Evolutionary conservation across 23 red algal genomes (phyloP).

Genomic region (Gracilariopsis chorda): DNA sequence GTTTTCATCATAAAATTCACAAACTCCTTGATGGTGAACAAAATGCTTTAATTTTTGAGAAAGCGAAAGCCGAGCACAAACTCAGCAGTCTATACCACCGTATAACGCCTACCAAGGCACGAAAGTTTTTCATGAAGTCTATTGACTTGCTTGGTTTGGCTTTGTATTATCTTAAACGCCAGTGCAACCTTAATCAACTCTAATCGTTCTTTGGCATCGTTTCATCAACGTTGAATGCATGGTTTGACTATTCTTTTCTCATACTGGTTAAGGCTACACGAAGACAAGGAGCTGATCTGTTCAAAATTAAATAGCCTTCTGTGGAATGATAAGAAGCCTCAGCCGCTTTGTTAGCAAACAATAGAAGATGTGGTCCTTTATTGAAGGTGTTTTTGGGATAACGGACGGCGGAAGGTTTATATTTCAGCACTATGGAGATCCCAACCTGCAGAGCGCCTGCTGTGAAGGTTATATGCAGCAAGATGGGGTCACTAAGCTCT

Average conservation of each 20-base stretch:
- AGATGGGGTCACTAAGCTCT: conserved; percentile 16
- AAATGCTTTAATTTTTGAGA: too few species aligned
- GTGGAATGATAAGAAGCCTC: neutral
- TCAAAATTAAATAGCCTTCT: neutral
- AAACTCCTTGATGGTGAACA: too few species aligned
- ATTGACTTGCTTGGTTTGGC: neutral
- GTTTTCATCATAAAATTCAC: too few species aligned
- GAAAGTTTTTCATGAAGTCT: neutral
- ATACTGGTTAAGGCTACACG: neutral
- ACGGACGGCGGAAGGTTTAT: conserved; percentile 12
- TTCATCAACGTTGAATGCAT: neutral
- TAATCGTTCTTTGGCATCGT: neutral
- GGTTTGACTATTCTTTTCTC: neutral
- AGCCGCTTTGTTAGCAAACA: neutral
- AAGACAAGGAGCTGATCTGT: neutral
- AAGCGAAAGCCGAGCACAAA: too few species aligned
- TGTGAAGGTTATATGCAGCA: neutral
- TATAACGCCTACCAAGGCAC: neutral
- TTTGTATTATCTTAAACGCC: neutral
- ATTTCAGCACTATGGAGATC: neutral
- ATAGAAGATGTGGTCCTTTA: neutral
- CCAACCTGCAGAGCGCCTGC: conserved; percentile 4
- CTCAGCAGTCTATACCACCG: neutral
- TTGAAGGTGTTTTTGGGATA: conserved; percentile 6
- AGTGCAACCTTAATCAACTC: neutral